Evolutionary conservation across 805 yeast genomes (phyloP), one percentile per base, ranked within the genome.

Genomic region (Barnettozyma salicaria): DNA sequence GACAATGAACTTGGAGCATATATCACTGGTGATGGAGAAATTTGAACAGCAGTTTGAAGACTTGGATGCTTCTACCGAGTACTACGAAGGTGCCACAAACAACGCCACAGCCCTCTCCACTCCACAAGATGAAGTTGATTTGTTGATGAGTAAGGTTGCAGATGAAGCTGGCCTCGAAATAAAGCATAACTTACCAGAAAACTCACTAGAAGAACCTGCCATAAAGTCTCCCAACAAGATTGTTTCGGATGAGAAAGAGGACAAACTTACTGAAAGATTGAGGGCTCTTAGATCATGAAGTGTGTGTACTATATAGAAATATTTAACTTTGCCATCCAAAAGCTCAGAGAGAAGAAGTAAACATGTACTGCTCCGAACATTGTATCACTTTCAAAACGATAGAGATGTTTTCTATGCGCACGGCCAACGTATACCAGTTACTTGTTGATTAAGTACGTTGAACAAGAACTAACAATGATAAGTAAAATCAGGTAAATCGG

Each of bases 21-120:
- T 92, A 21, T 86, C 97, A 5, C 62, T 88, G 61, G 90, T 92
- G 10, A 92, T 92, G 97, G 98, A 92, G 60, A 89, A 87, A 59
- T 92, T 92, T 58, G 99, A 92, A 60, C 76, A 72, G 40, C 99
- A 92, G 59, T 92, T 92, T 53, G 97, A 92, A 61, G 97, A 92
- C 53, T 65, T 92, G 49, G 98, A 92, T 58, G 92, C 96, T 7
- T 76, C 94, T 22, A 82, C 97, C 0, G 83, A 88, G 47, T 92
- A 90, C 57, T 90, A 92, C 59, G 97, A 90, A 60, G 74, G 78
- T 32, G 90, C 95, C 38, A 88, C 97, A 9, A 80, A 80, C 42
- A 84, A 80, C 40, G 86, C 92, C 37, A 87, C 85, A 52, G 96
- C 96, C 0, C 72, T 84, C 36, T 73, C 83, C 25, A 89, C 95